phyloP scores from a whole-genome alignment of 1,284 basidiomycete species.

The Moniliophthora roreri region DNA sequence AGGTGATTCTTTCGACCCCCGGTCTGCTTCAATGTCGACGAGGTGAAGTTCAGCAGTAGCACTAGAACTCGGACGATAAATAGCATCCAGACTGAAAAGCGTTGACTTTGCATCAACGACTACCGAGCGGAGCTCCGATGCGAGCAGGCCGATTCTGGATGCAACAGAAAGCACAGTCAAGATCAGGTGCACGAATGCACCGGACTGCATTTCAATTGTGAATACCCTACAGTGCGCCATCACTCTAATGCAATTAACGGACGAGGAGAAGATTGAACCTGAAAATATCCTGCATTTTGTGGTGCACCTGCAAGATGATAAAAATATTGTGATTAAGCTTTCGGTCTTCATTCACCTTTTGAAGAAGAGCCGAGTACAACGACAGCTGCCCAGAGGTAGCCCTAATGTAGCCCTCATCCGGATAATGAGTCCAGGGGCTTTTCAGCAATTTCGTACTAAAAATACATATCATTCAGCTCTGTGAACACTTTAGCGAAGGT shows the following conservation, averaged over 20 bases:
- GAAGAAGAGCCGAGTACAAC: slow-evolving; percentile 35
- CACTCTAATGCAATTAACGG: slow-evolving; percentile 3
- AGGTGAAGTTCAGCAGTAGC: background rate
- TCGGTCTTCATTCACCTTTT: slow-evolving; percentile 53
- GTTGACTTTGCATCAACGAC: slow-evolving; percentile 24
- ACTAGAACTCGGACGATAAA: slow-evolving; percentile 3
- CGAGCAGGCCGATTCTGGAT: slow-evolving; percentile 54
- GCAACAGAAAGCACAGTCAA: slow-evolving; percentile 58
- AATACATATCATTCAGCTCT: slow-evolving; percentile 1
- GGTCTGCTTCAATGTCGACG: too few relatives aligned
- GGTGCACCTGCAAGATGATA: slow-evolving; percentile 42
- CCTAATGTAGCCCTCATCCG: slow-evolving; percentile 35
- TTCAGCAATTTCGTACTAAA: slow-evolving; percentile 49
- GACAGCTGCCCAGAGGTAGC: slow-evolving; percentile 35
- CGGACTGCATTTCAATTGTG: slow-evolving; percentile 61
- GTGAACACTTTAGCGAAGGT: background rate
- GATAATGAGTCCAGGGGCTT: slow-evolving; percentile 61
- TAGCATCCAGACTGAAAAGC: slow-evolving; percentile 3
- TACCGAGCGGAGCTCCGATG: slow-evolving; percentile 41
- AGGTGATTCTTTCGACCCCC: too few relatives aligned
- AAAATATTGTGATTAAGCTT: background rate
- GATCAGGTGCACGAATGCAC: slow-evolving; percentile 68
- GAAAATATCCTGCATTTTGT: slow-evolving; percentile 46
- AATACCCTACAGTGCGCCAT: slow-evolving; percentile 55
- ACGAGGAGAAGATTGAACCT: slow-evolving; percentile 33